A percentile compares a stretch with the other conserved stretches of the same genome.
Evolutionary conservation across 306 rosid species (phyloP).

Genomic region (Medicago arabica): DNA sequence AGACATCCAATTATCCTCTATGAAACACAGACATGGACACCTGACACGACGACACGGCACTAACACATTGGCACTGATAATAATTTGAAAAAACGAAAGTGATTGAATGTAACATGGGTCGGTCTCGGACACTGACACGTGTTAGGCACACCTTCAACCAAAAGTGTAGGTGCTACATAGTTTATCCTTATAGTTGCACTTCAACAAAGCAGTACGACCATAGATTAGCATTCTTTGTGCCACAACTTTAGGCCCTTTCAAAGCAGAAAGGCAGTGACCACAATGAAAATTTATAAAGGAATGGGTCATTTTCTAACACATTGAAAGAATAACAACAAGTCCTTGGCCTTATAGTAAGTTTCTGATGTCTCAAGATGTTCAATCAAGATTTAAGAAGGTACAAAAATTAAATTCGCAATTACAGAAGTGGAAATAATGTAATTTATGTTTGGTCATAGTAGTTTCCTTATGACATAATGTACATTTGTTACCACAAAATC

Average conservation of each 20-base stretch:
- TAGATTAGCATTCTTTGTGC: neutral
- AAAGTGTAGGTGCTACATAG: neutral
- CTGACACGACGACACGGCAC: neutral
- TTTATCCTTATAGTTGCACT: neutral
- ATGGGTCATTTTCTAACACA: conserved; percentile 3
- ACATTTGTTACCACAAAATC: conserved; percentile 4
- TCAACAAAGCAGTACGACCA: neutral
- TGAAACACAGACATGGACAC: neutral
- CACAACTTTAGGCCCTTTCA: conserved; percentile 23
- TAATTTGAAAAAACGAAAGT: neutral
- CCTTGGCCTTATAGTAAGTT: conserved; percentile 2
- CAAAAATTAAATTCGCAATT: conserved; percentile 1
- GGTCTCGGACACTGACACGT: neutral
- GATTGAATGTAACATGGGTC: neutral
- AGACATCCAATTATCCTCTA: neutral
- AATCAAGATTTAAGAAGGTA: conserved; percentile 31
- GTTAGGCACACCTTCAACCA: neutral
- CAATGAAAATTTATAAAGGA: conserved; percentile 2
- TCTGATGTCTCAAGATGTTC: conserved; percentile 20
- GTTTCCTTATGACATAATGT: neutral
- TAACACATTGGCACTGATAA: neutral
- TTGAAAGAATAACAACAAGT: conserved; percentile 5
- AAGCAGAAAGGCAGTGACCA: conserved; percentile 6
- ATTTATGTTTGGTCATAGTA: conserved; percentile 11
- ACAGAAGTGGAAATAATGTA: conserved; percentile 4